Evolutionary conservation across 2,329 filamentous ascomycete genomes (phyloP).

Genomic region (Hypocreales sp.): DNA sequence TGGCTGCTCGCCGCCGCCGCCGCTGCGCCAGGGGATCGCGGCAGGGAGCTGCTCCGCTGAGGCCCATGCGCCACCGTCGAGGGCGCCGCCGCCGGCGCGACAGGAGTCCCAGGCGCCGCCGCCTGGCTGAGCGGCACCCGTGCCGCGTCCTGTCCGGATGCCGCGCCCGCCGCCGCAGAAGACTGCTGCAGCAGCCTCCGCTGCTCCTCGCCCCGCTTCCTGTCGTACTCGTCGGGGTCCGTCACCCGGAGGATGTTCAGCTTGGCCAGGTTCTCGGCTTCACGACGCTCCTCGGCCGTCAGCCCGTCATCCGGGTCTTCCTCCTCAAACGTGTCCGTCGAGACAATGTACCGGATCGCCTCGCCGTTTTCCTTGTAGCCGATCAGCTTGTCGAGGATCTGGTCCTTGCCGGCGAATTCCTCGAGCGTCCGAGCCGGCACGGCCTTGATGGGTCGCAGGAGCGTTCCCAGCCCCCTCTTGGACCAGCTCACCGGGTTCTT

Average conservation of each 20-base stretch:
- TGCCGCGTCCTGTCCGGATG: no score
- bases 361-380: slow-evolving; percentile 15
- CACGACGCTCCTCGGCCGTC: slow-evolving; percentile 42
- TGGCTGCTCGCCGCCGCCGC: no score
- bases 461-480: slow-evolving; percentile 34
- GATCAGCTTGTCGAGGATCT: slow-evolving; percentile 36
- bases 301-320: slow-evolving; percentile 43
- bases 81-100: no score
- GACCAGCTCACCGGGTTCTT: slow-evolving; percentile 59
- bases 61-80: no score
- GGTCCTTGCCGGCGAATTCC: slow-evolving; percentile 45
- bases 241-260: slow-evolving; percentile 16
- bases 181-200: not conserved
- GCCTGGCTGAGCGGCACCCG: no score
- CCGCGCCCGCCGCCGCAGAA: no score
- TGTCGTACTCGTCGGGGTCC: slow-evolving; percentile 16
- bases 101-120: no score
- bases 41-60: no score
- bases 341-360: slow-evolving; percentile 40
- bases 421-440: slow-evolving; percentile 34
- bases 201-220: slow-evolving; percentile 5
- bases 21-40: no score
- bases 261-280: slow-evolving; percentile 29
- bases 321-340: slow-evolving; percentile 58
- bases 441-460: slow-evolving; percentile 42